Evolutionary conservation across 257 asterid genomes (phyloP).

Genomic region (Forsythia viridissima): DNA sequence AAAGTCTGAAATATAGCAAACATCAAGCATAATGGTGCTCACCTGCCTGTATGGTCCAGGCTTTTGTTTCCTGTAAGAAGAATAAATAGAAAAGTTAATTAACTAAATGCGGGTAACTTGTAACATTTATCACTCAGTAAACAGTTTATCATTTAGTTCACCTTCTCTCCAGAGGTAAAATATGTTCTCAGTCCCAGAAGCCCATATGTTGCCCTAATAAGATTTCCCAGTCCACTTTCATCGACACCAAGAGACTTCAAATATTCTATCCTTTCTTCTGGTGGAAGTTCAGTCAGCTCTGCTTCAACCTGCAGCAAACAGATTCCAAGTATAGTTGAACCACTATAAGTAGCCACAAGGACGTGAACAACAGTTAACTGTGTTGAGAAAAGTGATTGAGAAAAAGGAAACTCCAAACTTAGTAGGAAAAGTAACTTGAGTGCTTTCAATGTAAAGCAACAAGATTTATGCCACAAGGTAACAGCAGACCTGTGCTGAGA

Average conservation of each 20-base stretch:
- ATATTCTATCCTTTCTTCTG: conserved; percentile 84
- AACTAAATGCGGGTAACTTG: background rate
- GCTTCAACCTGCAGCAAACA: conserved; percentile 73
- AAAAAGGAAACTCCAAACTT: conserved; percentile 3
- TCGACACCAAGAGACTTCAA: conserved; percentile 84
- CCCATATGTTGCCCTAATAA: conserved; percentile 80
- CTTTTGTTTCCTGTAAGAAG: conserved; percentile 79
- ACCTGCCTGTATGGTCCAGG: conserved; percentile 96
- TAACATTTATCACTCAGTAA: conserved; percentile 12
- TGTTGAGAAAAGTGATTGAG: conserved; percentile 1
- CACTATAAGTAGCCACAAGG: conserved; percentile 4
- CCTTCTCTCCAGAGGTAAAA: conserved; percentile 99
- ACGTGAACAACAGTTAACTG: background rate
- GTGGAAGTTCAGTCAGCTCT: conserved; percentile 92
- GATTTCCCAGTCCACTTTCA: conserved; percentile 94
- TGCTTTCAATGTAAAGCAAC: conserved; percentile 14
- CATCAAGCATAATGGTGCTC: conserved; percentile 24
- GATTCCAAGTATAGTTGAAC: background rate
- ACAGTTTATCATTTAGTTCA: conserved; percentile 25
- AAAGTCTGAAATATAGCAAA: conserved; percentile 11
- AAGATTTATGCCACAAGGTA: conserved; percentile 16
- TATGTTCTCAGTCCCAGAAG: conserved; percentile 91
- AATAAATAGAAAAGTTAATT: conserved; percentile 17
- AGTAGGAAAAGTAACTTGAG: background rate
- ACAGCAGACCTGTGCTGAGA: conserved; percentile 92